Percentiles rank a stretch among this genome's conserved stretches.
Evolutionary conservation across 257 asterid genomes (phyloP).

Genomic region (Salvia splendens): DNA sequence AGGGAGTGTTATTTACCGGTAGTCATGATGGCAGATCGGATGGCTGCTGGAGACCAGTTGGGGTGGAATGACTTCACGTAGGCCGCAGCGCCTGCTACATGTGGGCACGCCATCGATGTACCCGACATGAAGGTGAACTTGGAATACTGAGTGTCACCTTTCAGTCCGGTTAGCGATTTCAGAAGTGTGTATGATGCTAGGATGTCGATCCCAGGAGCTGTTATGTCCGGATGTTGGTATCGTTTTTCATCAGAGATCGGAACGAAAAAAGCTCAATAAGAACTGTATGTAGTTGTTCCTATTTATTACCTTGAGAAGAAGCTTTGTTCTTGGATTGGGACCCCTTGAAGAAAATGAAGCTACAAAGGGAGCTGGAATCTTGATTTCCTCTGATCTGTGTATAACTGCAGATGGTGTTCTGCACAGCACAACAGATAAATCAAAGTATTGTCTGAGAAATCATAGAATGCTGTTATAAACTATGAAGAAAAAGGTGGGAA

Average conservation of each 20-base stretch:
- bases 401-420: conserved; percentile 76
- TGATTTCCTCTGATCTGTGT: conserved; percentile 59
- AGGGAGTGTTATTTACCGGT: conserved; percentile 46
- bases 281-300: not conserved
- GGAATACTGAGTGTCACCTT: conserved; percentile 66
- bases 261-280: not conserved
- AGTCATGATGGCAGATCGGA: conserved; percentile 86
- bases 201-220: conserved; percentile 93
- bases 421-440: conserved; percentile 27
- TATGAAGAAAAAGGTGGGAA: not conserved
- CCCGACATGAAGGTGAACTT: conserved; percentile 88
- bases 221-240: conserved; percentile 72
- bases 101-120: conserved; percentile 98
- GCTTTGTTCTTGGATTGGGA: conserved; percentile 66
- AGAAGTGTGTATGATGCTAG: conserved; percentile 79
- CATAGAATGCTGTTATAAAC: not conserved
- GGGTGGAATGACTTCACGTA: conserved; percentile 86
- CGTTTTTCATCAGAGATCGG: conserved; percentile 10
- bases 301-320: conserved; percentile 63
- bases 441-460: not conserved
- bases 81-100: conserved; percentile 76
- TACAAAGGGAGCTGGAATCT: conserved; percentile 65
- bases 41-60: conserved; percentile 83
- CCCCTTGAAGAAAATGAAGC: conserved; percentile 93
- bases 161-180: conserved; percentile 67